phyloP scores from a whole-genome alignment of 192 early-diverging fungal species.

The Coemansia reversa region DNA sequence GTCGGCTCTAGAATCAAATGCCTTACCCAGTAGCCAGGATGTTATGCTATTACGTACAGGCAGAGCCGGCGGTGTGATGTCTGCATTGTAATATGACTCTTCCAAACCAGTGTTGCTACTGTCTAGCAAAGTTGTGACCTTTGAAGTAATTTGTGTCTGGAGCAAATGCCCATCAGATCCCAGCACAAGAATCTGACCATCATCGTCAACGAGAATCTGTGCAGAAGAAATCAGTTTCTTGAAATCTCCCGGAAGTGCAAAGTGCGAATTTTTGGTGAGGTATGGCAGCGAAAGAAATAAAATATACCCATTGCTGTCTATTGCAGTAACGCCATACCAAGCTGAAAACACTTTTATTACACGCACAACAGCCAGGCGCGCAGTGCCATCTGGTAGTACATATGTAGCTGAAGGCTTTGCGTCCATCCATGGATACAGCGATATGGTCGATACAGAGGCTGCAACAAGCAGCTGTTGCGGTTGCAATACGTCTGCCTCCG shows the following conservation, averaged over 20 bases:
- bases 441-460: neutral
- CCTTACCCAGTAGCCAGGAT: conserved; percentile 47
- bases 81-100: conserved; percentile 20
- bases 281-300: conserved; percentile 22
- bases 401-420: conserved; percentile 13
- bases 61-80: conserved; percentile 10
- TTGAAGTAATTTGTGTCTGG: conserved; percentile 14
- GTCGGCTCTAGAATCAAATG: conserved; percentile 25
- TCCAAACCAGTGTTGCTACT: too few species aligned
- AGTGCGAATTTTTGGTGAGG: neutral
- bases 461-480: neutral
- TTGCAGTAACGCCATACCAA: conserved; percentile 27
- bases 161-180: conserved; percentile 14
- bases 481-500: too few species aligned
- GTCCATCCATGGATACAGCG: neutral
- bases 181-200: conserved; percentile 21
- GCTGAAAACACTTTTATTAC: conserved; percentile 12
- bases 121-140: neutral
- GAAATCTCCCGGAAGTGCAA: conserved; percentile 4
- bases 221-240: neutral
- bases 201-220: conserved; percentile 10
- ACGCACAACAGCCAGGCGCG: conserved; percentile 17
- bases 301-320: conserved; percentile 14
- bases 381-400: neutral
- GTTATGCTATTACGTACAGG: conserved; percentile 40